Base-by-base conservation (phyloP, 495 filamentous ascomycete species). In the Hyphodiscus hymeniophilus region DNA sequence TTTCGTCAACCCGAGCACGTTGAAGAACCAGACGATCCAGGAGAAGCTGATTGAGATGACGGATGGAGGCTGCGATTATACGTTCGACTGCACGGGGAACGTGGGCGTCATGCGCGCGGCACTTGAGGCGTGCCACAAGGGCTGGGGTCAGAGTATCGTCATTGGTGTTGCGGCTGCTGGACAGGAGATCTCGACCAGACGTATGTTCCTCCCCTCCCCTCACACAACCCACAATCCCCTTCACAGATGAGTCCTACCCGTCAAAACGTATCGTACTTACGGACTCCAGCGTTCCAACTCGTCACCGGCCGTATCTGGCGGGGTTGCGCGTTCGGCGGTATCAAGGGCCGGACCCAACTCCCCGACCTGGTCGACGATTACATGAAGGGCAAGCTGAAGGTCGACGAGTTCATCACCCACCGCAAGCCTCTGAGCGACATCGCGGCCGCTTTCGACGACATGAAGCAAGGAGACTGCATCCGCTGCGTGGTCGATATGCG, bases 381-480 rank as follows among this genome's bases (percentile, higher is more conserved):
- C 65, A 75, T 94, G 64, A 72, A 73, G 20, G 89, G 89, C 52
- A 77, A 85, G 60, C 78, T 98, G 60, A 97, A 95, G 85, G 91
- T 98, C 33, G 94, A 98, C 60, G 92, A 98, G 73, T 97, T 97
- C 74, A 97, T 98, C 69, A 98, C 92, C 23, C 94, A 98, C 73
- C 82, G 92, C 36, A 84, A 94, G 75, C 69, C 71, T 7, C 73
- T 98, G 38, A 60, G 62, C 20, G 74, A 80, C 41, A 96, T 98
- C 70, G 96, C 95, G 74, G 72, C 71, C 16, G 90, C 89, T 10
- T 98, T 98, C 54, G 77, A 86, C 41, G 77, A 83, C 66, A 98
- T 98, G 92, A 95, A 95, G 77, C 71, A 77, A 44, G 92, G 92
- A 32, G 89, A 97, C 63, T 98, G 92, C 66, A 91, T 98, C 55